A percentile compares a stretch with the other conserved stretches of the same genome.
These are phyloP conservation scores for Aspergillus fijiensis DNA, from an alignment of 2,329 filamentous ascomycete genomes.

Conservation along the genomic window DNA sequence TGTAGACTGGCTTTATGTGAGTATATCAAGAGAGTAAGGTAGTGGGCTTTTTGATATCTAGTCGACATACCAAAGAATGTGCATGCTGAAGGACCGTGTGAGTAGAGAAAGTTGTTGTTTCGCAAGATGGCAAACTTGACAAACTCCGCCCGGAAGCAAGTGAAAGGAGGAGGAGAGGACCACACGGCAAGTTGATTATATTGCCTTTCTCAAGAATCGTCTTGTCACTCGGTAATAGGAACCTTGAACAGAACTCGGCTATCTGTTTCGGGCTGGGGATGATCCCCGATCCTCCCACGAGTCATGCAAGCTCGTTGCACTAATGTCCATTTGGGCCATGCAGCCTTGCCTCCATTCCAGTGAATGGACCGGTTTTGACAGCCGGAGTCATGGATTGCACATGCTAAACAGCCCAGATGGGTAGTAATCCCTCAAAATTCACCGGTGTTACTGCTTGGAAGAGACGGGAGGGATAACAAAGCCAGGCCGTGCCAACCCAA, in stretches of 20 bases:
- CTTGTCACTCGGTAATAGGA: not conserved
- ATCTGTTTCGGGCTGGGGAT: not conserved
- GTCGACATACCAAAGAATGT: slow-evolving; percentile 13
- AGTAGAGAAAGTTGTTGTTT: not conserved
- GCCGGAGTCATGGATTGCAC: not conserved
- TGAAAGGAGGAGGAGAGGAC: not conserved
- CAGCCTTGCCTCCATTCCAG: not conserved
- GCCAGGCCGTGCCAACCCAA: not conserved
- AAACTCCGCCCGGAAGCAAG: not conserved
- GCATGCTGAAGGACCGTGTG: slow-evolving; percentile 1
- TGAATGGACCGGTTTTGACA: not conserved
- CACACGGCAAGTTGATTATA: not conserved
- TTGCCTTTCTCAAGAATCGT: not conserved
- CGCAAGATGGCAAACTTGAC: not conserved
- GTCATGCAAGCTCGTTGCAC: not conserved
- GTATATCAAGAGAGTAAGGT: not conserved
- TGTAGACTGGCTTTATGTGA: slow-evolving; percentile 19
- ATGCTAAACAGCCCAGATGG: not conserved
- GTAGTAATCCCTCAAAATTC: not conserved
- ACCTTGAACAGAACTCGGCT: not conserved
- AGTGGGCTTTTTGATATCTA: not conserved
- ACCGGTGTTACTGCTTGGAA: not conserved
- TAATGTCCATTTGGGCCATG: not conserved
- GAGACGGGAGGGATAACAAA: not conserved
- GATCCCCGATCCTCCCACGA: not conserved